Percentiles rank a stretch among this genome's conserved stretches.
phyloP scores from a whole-genome alignment of 768 basidiomycete genomes.

The Paxillus involutus region DNA sequence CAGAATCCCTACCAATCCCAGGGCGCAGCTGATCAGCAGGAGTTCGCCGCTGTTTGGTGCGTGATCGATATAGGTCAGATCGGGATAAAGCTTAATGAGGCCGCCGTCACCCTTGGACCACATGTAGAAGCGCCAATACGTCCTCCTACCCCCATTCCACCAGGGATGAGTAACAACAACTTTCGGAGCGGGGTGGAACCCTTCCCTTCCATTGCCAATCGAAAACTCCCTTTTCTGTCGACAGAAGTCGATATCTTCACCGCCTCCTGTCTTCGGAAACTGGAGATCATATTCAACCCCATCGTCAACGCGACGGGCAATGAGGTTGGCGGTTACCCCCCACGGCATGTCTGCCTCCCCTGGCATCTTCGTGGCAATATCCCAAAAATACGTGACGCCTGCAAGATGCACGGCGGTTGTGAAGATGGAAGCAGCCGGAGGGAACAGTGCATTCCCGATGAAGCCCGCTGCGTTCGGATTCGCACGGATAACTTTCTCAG shows the following conservation, averaged over 20 bases:
- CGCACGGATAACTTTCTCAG: constrained; percentile 46
- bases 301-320: constrained; percentile 46
- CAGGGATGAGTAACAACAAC: constrained; percentile 57
- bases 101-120: constrained; percentile 60
- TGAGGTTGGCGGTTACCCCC: constrained; percentile 64
- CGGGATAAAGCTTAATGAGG: constrained; percentile 41
- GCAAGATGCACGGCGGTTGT: constrained; percentile 55
- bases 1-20: constrained; percentile 14
- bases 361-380: constrained; percentile 50
- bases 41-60: constrained; percentile 53
- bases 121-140: constrained; percentile 55
- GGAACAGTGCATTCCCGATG: constrained; percentile 40
- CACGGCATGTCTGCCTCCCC: constrained; percentile 49
- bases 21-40: constrained; percentile 28
- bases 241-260: constrained; percentile 64
- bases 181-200: constrained; percentile 48
- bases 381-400: constrained; percentile 62
- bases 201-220: constrained; percentile 33
- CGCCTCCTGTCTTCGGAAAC: constrained; percentile 65
- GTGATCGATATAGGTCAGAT: constrained; percentile 36
- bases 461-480: constrained; percentile 53
- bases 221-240: constrained; percentile 43
- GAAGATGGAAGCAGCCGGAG: constrained; percentile 34
- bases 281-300: constrained; percentile 44
- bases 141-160: constrained; percentile 48